phyloP scores from a whole-genome alignment of 768 basidiomycete genomes.

The Cystofilobasidium macerans region DNA sequence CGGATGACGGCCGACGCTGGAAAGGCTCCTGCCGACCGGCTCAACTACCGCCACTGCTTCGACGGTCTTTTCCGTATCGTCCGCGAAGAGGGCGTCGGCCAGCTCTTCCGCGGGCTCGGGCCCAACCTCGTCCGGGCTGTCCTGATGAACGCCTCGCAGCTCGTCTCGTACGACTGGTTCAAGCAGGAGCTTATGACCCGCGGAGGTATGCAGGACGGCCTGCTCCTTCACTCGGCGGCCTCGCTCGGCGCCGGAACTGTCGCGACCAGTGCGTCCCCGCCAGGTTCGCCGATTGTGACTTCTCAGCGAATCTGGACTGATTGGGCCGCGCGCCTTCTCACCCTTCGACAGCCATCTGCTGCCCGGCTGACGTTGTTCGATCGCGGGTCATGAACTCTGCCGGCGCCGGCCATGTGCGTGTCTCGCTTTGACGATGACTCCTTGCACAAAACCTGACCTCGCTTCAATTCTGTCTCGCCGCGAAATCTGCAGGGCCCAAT shows the following conservation, averaged over 20 bases:
- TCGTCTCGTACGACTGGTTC: conserved; percentile 91
- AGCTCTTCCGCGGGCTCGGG: conserved; percentile 40
- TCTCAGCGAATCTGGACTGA: too few relatives aligned
- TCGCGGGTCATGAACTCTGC: conserved; percentile 84
- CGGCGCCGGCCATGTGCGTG: conserved; percentile 63
- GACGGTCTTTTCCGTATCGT: conserved; percentile 75
- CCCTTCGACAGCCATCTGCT: conserved; percentile 50
- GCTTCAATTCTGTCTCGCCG: background rate
- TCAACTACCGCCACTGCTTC: conserved; percentile 81
- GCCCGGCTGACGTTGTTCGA: conserved; percentile 76
- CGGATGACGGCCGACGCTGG: conserved; percentile 84
- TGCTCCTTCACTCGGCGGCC: conserved; percentile 69
- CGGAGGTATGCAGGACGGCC: conserved; percentile 66
- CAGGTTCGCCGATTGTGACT: background rate
- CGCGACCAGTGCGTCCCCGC: conserved; percentile 49
- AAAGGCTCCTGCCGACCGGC: conserved; percentile 67
- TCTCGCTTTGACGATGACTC: conserved; percentile 1
- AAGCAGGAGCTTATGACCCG: conserved; percentile 69
- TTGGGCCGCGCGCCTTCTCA: background rate
- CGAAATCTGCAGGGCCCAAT: conserved; percentile 50
- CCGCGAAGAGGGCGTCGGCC: conserved; percentile 28
- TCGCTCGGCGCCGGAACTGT: conserved; percentile 81
- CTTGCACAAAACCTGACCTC: conserved; percentile 36
- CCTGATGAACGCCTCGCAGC: conserved; percentile 48
- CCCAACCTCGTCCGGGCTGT: conserved; percentile 63